Conservation (phyloP, 106 monocot genomes). For the Acanthochlamys bracteata region DNA sequence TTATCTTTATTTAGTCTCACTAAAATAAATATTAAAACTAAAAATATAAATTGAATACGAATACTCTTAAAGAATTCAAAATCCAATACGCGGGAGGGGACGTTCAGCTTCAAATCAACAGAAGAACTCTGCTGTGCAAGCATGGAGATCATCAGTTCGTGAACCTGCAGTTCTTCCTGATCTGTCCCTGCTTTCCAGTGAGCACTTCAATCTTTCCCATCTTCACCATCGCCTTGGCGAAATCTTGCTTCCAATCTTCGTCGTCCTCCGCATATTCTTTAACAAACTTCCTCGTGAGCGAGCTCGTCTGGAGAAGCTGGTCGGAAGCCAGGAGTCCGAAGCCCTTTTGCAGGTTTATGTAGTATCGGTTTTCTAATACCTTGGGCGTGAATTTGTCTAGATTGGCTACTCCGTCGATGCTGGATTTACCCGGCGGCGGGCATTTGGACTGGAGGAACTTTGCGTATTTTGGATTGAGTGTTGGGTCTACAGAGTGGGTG, state of each 20-base stretch:
- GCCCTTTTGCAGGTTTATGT: slow-evolving; percentile 14
- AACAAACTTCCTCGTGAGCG: slow-evolving; percentile 7
- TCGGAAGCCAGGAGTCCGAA: slow-evolving; percentile 24
- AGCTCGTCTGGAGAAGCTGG: slow-evolving; percentile 10
- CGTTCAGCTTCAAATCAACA: slow-evolving; percentile 3
- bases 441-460: slow-evolving; percentile 11
- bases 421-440: background rate
- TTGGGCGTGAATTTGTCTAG: slow-evolving; percentile 4
- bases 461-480: slow-evolving; percentile 8
- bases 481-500: slow-evolving; percentile 9
- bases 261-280: too few species aligned
- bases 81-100: too few species aligned
- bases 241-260: too few species aligned
- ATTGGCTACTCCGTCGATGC: background rate
- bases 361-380: slow-evolving; percentile 21
- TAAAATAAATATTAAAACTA: too few species aligned
- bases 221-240: slow-evolving; percentile 19
- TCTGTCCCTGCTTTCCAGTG: slow-evolving; percentile 17
- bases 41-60: too few species aligned
- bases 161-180: slow-evolving; percentile 18
- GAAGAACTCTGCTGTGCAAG: too few species aligned
- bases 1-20: too few species aligned
- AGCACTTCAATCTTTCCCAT: slow-evolving; percentile 26
- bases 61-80: too few species aligned
- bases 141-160: slow-evolving; percentile 2